Evolutionary conservation across 176 grass and related monocot genomes (phyloP).

Genomic region (Ensete ventricosum): DNA sequence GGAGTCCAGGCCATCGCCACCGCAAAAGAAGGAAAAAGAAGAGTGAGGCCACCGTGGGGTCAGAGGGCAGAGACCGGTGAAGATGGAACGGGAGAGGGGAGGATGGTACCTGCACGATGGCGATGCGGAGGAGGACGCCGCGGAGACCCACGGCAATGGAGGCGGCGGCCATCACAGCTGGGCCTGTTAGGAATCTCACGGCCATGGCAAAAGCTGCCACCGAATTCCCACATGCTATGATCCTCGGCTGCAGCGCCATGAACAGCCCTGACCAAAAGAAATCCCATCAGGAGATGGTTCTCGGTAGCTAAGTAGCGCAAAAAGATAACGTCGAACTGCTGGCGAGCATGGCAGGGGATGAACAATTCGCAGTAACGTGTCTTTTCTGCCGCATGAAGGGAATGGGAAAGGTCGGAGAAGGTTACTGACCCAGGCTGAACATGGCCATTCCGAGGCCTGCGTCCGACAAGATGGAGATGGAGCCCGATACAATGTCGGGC

Average conservation of each 20-base stretch:
- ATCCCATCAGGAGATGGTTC: background rate
- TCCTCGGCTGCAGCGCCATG: conserved; percentile 96
- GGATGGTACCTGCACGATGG: conserved; percentile 72
- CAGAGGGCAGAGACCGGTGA: background rate
- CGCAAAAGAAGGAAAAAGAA: background rate
- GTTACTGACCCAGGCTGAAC: conserved; percentile 16
- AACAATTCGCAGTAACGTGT: background rate
- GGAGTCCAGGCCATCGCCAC: background rate
- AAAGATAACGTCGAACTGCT: background rate
- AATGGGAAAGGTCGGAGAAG: too few species aligned
- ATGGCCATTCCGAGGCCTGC: conserved; percentile 16
- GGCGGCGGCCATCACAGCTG: conserved; percentile 76
- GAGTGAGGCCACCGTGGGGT: background rate
- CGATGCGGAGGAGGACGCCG: conserved; percentile 71
- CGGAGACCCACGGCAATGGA: conserved; percentile 84
- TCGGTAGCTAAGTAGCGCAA: background rate
- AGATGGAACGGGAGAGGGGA: background rate
- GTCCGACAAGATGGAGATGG: conserved; percentile 14
- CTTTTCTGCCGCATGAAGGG: too few species aligned
- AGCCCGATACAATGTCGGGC: background rate
- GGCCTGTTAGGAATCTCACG: conserved; percentile 78
- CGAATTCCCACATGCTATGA: conserved; percentile 93
- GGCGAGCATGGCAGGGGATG: background rate
- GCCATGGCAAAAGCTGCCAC: conserved; percentile 79
- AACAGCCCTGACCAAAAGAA: conserved; percentile 51